Evolutionary conservation across 306 rosid genomes (phyloP).

Genomic region (Dryas alaskensis): DNA sequence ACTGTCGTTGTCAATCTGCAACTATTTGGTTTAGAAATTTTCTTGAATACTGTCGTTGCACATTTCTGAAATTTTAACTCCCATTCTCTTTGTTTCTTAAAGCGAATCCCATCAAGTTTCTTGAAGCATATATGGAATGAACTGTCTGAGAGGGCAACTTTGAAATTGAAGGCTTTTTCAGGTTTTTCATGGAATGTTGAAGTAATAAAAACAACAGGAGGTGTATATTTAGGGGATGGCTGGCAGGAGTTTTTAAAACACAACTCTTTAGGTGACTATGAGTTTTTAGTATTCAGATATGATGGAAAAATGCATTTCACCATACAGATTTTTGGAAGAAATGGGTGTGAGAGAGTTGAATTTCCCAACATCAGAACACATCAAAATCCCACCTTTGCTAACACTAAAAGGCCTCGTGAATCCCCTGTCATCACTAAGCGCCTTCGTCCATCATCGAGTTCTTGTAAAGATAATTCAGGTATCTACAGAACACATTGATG

Average conservation of each 20-base stretch:
- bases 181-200: conserved; percentile 1
- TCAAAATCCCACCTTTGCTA: not conserved
- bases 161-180: not conserved
- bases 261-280: conserved; percentile 11
- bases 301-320: conserved; percentile 13
- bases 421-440: not conserved
- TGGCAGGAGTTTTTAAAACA: conserved; percentile 11
- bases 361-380: not conserved
- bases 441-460: conserved; percentile 1
- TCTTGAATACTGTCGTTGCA: not conserved
- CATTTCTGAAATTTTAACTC: not conserved
- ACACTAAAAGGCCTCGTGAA: not conserved
- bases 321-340: not conserved
- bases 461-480: not conserved
- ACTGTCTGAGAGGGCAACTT: not conserved
- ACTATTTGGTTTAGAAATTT: not conserved
- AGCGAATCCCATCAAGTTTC: conserved; percentile 16
- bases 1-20: not conserved
- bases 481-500: not conserved
- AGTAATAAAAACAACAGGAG: not conserved
- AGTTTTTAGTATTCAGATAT: conserved; percentile 15
- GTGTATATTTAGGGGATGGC: conserved; percentile 8
- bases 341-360: conserved; percentile 11
- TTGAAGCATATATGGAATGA: conserved; percentile 11
- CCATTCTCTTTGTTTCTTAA: not conserved